A percentile compares a stretch with the other conserved stretches of the same genome.
Conservation (phyloP, 1,284 basidiomycete genomes). For the Ganoderma meredithae region DNA sequence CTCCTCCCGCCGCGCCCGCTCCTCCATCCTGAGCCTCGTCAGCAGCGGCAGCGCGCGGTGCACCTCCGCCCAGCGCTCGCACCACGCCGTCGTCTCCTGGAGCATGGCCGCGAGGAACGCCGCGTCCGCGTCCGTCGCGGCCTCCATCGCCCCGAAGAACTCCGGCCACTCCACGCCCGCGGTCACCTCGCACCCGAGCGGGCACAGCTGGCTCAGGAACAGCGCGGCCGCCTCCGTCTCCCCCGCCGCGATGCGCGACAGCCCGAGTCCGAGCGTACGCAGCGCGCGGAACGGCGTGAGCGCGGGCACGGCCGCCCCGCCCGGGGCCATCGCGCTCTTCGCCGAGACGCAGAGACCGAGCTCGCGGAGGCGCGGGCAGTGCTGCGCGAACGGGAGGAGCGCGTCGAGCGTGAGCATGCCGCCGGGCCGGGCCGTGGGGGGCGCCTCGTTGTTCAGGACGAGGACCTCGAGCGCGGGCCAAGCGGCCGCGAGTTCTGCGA, state of each 20-base stretch:
- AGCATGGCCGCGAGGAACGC: conserved; percentile 31
- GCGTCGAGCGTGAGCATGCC: conserved; percentile 54
- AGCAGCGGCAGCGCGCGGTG: conserved; percentile 55
- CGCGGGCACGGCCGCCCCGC: background rate
- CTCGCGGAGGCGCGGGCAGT: conserved; percentile 57
- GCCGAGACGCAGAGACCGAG: conserved; percentile 63
- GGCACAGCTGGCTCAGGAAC: conserved; percentile 60
- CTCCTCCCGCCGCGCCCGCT: conserved; percentile 48
- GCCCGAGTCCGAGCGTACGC: conserved; percentile 46
- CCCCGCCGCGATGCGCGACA: conserved; percentile 51
- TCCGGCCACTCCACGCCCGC: conserved; percentile 43
- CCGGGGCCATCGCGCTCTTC: conserved; percentile 30
- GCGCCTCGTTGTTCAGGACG: conserved; percentile 59
- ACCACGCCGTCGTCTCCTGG: conserved; percentile 42
- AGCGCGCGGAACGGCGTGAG: conserved; percentile 7
- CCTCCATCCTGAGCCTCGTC: conserved; percentile 54
- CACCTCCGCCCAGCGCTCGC: conserved; percentile 53
- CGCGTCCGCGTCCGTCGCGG: conserved; percentile 21
- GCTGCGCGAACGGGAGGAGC: conserved; percentile 57
- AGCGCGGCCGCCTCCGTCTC: conserved; percentile 50
- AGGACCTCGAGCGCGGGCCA: conserved; percentile 58
- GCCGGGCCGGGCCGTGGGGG: conserved; percentile 35
- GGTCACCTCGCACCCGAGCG: conserved; percentile 49
- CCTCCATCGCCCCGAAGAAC: conserved; percentile 28
- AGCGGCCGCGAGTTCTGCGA: conserved; percentile 57